Conservation (phyloP, 2,329 filamentous ascomycete species). For the Aureobasidium sp. region DNA sequence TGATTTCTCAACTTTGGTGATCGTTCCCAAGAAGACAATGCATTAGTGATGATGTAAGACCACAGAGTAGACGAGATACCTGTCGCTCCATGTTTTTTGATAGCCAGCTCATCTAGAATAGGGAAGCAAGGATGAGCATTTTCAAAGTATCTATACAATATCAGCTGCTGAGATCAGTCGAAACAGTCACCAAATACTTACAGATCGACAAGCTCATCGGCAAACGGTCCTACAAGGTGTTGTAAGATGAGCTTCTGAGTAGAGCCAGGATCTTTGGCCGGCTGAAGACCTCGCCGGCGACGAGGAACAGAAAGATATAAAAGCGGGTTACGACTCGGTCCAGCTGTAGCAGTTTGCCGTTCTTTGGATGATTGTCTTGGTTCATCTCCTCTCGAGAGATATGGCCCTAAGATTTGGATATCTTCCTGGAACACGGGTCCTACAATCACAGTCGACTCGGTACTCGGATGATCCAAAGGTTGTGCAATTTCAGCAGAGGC, state of each 20-base stretch:
- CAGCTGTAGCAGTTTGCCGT: background rate
- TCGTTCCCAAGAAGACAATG: background rate
- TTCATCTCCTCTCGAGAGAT: background rate
- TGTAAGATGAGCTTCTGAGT: background rate
- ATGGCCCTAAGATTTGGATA: slow-evolving; percentile 1
- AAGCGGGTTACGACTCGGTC: background rate
- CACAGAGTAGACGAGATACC: background rate
- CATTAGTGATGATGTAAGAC: slow-evolving; percentile 6
- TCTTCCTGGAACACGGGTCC: background rate
- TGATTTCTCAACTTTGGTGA: background rate
- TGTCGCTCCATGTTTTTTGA: background rate
- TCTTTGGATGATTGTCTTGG: background rate
- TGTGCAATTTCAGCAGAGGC: slow-evolving; percentile 1
- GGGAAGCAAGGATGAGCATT: slow-evolving; percentile 32
- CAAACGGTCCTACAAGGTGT: slow-evolving; percentile 2
- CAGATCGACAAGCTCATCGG: slow-evolving; percentile 1
- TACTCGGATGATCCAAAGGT: background rate
- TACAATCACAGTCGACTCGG: slow-evolving; percentile 4
- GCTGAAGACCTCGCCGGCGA: background rate
- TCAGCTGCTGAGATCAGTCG: background rate
- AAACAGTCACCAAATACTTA: background rate
- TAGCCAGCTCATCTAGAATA: slow-evolving; percentile 28
- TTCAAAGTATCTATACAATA: slow-evolving; percentile 31
- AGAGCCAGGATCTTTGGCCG: slow-evolving; percentile 8
- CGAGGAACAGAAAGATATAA: slow-evolving; percentile 9